Percentiles rank a stretch among this genome's conserved stretches.
These are phyloP conservation scores for Lactifluus piperatus DNA, from an alignment of 768 basidiomycete species.

Conservation along the genomic window DNA sequence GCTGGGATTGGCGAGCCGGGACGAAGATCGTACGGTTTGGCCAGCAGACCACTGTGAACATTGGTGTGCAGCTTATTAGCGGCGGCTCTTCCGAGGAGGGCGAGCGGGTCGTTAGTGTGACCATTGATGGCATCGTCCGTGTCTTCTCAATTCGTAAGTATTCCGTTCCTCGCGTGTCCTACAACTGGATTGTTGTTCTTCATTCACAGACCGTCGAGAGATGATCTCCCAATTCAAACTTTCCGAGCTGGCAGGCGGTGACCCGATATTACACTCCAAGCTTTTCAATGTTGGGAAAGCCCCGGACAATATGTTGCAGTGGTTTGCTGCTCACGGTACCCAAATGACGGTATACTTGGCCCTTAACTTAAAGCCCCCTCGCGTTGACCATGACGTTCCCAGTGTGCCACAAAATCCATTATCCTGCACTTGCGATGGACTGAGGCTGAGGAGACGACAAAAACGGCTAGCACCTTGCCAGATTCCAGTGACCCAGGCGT, in stretches of 20 bases:
- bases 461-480: conserved; percentile 11
- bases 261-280: conserved; percentile 57
- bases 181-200: background rate
- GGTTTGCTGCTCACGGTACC: conserved; percentile 85
- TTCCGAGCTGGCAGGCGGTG: conserved; percentile 60
- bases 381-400: background rate
- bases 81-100: conserved; percentile 43
- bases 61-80: conserved; percentile 78
- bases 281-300: conserved; percentile 72
- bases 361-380: background rate
- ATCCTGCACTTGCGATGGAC: conserved; percentile 85
- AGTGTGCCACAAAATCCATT: conserved; percentile 86
- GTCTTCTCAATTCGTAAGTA: conserved; percentile 83
- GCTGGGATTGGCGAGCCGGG: conserved; percentile 87
- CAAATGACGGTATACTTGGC: conserved; percentile 70
- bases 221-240: conserved; percentile 92
- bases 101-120: conserved; percentile 82
- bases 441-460: conserved; percentile 41
- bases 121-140: conserved; percentile 85
- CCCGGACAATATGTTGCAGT: conserved; percentile 86
- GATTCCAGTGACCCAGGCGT: conserved; percentile 19
- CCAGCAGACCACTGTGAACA: conserved; percentile 87
- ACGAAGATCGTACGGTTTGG: conserved; percentile 86
- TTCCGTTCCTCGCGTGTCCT: background rate
- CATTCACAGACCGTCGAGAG: conserved; percentile 48